Conservation (phyloP, 345 rosid species). For the Lepidium sativum region DNA sequence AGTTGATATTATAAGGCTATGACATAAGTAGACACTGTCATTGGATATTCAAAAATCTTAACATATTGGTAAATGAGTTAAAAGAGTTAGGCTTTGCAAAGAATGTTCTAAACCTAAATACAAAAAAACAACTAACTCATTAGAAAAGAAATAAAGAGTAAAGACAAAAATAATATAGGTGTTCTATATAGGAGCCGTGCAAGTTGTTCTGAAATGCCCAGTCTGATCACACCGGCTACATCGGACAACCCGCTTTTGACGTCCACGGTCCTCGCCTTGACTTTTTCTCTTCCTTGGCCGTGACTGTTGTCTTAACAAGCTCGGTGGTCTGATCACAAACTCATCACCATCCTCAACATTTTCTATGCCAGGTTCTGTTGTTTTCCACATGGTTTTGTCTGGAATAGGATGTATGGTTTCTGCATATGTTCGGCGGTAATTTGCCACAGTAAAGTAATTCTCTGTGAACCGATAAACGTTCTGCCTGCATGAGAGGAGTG, state of each 20-base stretch:
- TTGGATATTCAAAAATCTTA: background rate
- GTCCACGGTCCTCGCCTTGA: slow-evolving; percentile 76
- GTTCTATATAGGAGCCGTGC: slow-evolving; percentile 78
- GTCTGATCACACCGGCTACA: slow-evolving; percentile 95
- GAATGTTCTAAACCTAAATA: slow-evolving; percentile 20
- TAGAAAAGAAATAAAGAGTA: background rate
- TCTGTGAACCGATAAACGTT: slow-evolving; percentile 75
- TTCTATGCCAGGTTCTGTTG: slow-evolving; percentile 45
- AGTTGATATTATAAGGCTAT: background rate
- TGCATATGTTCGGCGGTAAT: slow-evolving; percentile 75
- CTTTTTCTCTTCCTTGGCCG: slow-evolving; percentile 85
- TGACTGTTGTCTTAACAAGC: slow-evolving; percentile 64
- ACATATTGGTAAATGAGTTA: background rate
- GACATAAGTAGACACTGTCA: background rate
- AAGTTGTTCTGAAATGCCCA: slow-evolving; percentile 96
- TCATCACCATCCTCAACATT: slow-evolving; percentile 31
- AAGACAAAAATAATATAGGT: background rate
- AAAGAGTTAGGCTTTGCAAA: slow-evolving; percentile 7
- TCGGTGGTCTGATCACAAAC: slow-evolving; percentile 62
- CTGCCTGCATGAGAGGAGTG: slow-evolving; percentile 90
- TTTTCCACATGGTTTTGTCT: slow-evolving; percentile 75
- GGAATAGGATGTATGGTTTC: slow-evolving; percentile 95
- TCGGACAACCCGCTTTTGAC: slow-evolving; percentile 80
- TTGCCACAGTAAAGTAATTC: slow-evolving; percentile 86
- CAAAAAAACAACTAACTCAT: background rate